Conservation (phyloP, 2,329 filamentous ascomycete genomes). For the Diplodia intermedia region DNA sequence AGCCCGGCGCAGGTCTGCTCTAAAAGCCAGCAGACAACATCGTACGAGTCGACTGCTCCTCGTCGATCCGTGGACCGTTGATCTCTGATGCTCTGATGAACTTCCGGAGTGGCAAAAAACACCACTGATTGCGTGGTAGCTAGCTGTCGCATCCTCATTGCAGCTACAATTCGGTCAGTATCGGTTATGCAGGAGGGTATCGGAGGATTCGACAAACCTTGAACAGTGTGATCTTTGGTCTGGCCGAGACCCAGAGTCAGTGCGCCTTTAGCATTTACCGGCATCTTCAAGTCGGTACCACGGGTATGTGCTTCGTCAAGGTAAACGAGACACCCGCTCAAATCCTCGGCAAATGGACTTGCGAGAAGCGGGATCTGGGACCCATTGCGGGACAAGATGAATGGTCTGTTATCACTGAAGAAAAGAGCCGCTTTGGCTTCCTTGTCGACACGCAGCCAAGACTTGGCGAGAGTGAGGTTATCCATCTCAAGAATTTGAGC, state of each 20-base stretch:
- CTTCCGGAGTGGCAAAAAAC: constrained; percentile 47
- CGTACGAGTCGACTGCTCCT: constrained; percentile 51
- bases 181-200: background rate
- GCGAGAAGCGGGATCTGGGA: constrained; percentile 56
- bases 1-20: constrained; percentile 67
- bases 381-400: constrained; percentile 52
- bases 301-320: constrained; percentile 68
- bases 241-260: constrained; percentile 64
- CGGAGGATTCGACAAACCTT: constrained; percentile 53
- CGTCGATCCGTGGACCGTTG: constrained; percentile 43
- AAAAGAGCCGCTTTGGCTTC: constrained; percentile 61
- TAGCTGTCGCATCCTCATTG: constrained; percentile 68
- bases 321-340: constrained; percentile 63
- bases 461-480: constrained; percentile 58
- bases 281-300: constrained; percentile 66
- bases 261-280: constrained; percentile 55
- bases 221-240: constrained; percentile 67
- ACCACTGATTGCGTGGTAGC: constrained; percentile 22
- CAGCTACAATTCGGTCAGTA: constrained; percentile 53
- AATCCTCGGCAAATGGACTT: constrained; percentile 62
- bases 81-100: constrained; percentile 66
- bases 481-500: constrained; percentile 69
- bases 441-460: constrained; percentile 59
- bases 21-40: constrained; percentile 68
- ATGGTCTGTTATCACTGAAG: constrained; percentile 59